Conservation (phyloP, 805 yeast species). For the Kuraishia capsulata region DNA sequence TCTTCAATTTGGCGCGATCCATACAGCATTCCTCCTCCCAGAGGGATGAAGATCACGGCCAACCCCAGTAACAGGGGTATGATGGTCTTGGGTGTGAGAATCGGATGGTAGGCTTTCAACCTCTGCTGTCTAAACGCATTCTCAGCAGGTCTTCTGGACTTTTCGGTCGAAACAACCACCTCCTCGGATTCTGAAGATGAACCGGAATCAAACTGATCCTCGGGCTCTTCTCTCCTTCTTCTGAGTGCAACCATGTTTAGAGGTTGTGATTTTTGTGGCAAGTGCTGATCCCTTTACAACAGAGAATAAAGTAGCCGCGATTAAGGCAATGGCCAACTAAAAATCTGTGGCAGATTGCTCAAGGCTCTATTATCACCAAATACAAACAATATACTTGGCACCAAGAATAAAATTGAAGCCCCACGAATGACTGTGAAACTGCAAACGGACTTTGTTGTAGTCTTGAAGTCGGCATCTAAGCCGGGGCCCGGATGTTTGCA, state of each 20-base stretch:
- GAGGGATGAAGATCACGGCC: constrained; percentile 80
- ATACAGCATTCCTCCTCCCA: constrained; percentile 78
- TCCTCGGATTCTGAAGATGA: constrained; percentile 35
- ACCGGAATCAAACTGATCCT: constrained; percentile 24
- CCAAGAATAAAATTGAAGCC: no score
- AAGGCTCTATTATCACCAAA: no score
- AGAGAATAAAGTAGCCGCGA: no score
- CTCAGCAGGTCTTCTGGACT: constrained; percentile 57
- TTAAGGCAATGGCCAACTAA: no score
- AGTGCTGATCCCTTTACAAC: no score
- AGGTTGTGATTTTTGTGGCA: no score
- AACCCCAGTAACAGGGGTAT: constrained; percentile 70
- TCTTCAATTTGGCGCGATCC: constrained; percentile 74
- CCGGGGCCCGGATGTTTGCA: no score
- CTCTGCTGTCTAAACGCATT: constrained; percentile 49
- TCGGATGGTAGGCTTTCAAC: constrained; percentile 56
- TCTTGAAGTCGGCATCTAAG: no score
- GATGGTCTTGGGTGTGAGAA: constrained; percentile 85
- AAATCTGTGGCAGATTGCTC: no score
- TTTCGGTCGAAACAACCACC: constrained; percentile 25
- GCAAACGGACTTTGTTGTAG: no score
- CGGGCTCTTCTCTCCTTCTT: constrained; percentile 2
- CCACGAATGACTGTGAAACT: no score
- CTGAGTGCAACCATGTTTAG: constrained; percentile 4
- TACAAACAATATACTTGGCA: no score